Percentiles rank a stretch among this genome's conserved stretches.
These are phyloP conservation scores for Candida stauntonica DNA, from an alignment of 805 yeast genomes.

Conservation along the genomic window DNA sequence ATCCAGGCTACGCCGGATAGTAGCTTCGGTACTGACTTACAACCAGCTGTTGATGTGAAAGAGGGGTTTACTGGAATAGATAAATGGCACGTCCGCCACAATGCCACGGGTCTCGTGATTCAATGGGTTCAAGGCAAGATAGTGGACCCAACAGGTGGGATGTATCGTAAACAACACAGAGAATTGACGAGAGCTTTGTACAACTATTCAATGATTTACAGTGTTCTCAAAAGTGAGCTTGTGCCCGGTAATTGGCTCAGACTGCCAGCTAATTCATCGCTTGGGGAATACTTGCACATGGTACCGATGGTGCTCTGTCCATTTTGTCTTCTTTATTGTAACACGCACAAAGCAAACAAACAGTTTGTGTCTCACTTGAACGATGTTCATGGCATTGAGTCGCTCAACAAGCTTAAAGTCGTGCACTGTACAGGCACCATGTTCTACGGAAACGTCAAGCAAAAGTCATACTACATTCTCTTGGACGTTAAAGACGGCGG, in stretches of 20 bases:
- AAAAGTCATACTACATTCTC: neutral
- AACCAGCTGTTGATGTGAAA: too few relatives aligned
- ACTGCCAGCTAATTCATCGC: neutral
- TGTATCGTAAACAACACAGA: constrained; percentile 1
- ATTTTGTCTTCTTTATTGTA: neutral
- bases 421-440: constrained; percentile 1
- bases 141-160: constrained; percentile 3
- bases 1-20: too few relatives aligned
- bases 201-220: constrained; percentile 1
- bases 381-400: neutral
- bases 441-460: constrained; percentile 1
- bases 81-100: constrained; percentile 3
- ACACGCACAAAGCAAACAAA: neutral
- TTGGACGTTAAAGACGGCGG: neutral
- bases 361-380: neutral
- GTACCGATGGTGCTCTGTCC: constrained; percentile 1
- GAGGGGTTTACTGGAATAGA: constrained; percentile 3
- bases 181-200: neutral
- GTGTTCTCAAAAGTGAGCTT: neutral
- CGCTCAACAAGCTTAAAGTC: neutral
- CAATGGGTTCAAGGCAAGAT: constrained; percentile 1
- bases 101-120: constrained; percentile 3
- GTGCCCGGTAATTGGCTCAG: constrained; percentile 4
- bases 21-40: too few relatives aligned
- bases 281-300: neutral